phyloP scores from a whole-genome alignment of 73 alveolate genomes.

The Paramecium sexaurelia region DNA sequence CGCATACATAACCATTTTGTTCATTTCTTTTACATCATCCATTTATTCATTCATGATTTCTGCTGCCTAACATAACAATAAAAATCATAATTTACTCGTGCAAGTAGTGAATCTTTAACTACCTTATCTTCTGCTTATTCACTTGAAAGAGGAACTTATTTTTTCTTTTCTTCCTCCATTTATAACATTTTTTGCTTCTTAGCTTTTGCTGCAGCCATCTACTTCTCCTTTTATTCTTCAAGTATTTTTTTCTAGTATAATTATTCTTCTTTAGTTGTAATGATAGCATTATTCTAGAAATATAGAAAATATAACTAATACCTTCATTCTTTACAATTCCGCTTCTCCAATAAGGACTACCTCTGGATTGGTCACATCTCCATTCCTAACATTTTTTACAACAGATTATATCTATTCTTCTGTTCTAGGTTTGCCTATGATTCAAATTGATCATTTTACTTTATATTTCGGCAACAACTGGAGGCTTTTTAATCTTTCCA shows the following conservation, averaged over 20 bases:
- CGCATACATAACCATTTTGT: constrained; percentile 86
- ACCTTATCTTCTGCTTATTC: constrained; percentile 62
- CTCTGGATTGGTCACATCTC: constrained; percentile 65
- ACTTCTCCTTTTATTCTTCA: constrained; percentile 67
- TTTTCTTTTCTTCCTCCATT: constrained; percentile 71
- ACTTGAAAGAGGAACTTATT: constrained; percentile 55
- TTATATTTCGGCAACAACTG: neutral
- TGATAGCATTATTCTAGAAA: constrained; percentile 65
- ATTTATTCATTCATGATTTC: constrained; percentile 75
- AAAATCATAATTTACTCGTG: neutral
- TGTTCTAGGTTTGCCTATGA: constrained; percentile 10
- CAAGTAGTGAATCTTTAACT: constrained; percentile 54
- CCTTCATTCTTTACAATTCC: constrained; percentile 68
- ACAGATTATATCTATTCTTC: constrained; percentile 46
- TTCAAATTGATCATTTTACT: neutral
- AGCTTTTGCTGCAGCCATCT: constrained; percentile 70
- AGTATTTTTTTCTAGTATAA: constrained; percentile 59
- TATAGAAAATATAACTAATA: neutral
- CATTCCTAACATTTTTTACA: constrained; percentile 56
- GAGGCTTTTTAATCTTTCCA: neutral
- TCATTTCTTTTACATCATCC: constrained; percentile 89
- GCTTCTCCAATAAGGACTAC: constrained; percentile 63
- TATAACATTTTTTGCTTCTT: constrained; percentile 66
- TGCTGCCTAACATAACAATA: constrained; percentile 57
- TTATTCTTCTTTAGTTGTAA: constrained; percentile 65